Evolutionary conservation across 1,139 yeast species (phyloP), one percentile per base, ranked within the genome.

Genomic region (Lodderomyces beijingensis): DNA sequence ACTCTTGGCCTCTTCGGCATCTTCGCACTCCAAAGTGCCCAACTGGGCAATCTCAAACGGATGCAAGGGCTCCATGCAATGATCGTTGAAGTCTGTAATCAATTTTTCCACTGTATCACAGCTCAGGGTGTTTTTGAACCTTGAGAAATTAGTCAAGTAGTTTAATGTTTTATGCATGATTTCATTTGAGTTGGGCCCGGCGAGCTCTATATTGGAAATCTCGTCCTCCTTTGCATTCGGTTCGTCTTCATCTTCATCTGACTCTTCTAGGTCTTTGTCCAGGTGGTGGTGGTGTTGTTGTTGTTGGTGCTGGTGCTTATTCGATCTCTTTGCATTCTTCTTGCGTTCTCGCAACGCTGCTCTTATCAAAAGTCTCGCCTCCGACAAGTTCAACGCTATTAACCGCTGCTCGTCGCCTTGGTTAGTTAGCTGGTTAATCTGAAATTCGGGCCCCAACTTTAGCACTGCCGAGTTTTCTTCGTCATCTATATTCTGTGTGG

Each of bases 11-110:
- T 91, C 99, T 52, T 91, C 98, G 5, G 95, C 89, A 46, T 91
- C 97, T 53, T 91, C 98, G 59, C 96, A 89, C 27, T 93, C 87
- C 43, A 91, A 68, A 2, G 95, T 86, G 0, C 97, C 96, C 41
- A 91, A 68, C 59, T 91, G 98, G 0, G 98, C 96, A 35, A 87
- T 70, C 60, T 91, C 99, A 57, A 91, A 93, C 2, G 98, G 97
- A 62, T 91, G 98, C 49, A 91, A 64, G 23, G 79, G 79, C 32
- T 69, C 71, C 5, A 59, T 43, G 3, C 70, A 65, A 51, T 74
- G 78, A 33, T 74, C 77, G 32, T 85, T 77, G 36, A 87, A 76
- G 49, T 68, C 74, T 40, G 80, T 84, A 49, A 89, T 66, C 44
- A 89, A 65, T 49, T 84, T 84, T 52, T 89, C 97, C 21, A 88